phyloP scores from a whole-genome alignment of 352 stramenopile genomes.

The Globisporangium ultimum region DNA sequence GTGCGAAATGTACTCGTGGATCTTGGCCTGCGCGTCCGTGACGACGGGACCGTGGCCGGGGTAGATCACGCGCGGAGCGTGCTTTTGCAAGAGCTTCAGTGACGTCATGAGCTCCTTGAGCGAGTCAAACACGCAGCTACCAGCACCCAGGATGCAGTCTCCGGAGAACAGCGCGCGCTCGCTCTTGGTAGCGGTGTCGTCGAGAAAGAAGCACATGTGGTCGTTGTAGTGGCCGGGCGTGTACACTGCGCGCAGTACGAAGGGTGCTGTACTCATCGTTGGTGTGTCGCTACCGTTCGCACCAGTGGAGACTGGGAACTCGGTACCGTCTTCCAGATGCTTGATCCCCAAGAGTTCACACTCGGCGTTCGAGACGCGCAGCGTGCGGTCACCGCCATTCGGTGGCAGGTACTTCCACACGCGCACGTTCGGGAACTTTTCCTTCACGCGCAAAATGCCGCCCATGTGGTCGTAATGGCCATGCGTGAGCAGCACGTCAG shows the following conservation, averaged over 20 bases:
- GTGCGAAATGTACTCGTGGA: conserved; percentile 76
- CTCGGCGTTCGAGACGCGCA: conserved; percentile 47
- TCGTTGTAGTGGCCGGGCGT: conserved; percentile 86
- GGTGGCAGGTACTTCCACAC: conserved; percentile 73
- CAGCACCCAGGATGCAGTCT: conserved; percentile 81
- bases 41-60: conserved; percentile 74
- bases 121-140: conserved; percentile 86
- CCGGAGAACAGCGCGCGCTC: conserved; percentile 64
- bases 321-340: conserved; percentile 32
- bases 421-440: conserved; percentile 44
- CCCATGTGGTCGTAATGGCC: conserved; percentile 88
- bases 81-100: conserved; percentile 43
- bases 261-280: not conserved
- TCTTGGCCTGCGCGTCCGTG: conserved; percentile 51
- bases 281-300: not conserved
- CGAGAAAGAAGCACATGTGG: conserved; percentile 77
- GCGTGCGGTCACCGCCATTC: conserved; percentile 20
- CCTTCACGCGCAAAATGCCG: conserved; percentile 56
- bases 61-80: conserved; percentile 51
- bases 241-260: conserved; percentile 52
- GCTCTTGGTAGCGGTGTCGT: conserved; percentile 5
- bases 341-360: conserved; percentile 43
- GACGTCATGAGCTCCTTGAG: conserved; percentile 77
- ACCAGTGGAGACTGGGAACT: conserved; percentile 26
- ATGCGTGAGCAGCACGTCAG: conserved; percentile 86